Base-by-base conservation (phyloP, 2,329 filamentous ascomycete species). In the Rhynchosporium secalis region DNA sequence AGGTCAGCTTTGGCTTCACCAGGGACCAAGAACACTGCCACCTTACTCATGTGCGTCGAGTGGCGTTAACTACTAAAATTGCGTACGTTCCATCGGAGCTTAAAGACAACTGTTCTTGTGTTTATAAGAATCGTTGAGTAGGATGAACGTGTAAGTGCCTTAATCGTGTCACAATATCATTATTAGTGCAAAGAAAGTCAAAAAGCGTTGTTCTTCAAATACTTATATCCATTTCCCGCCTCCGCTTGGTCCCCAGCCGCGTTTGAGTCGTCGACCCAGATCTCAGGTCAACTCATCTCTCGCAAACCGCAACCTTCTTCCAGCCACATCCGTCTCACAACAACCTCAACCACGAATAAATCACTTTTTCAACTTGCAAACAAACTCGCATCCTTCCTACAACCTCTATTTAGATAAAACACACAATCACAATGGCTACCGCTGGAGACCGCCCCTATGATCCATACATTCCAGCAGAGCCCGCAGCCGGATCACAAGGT, bases 401-500 rank as follows among this genome's bases (percentile, higher is more conserved):
- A 62, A 61, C 31, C 26, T 49, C 28, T 38, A 52, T 13, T 26
- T 45, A 56, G 54, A 56, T n/a, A 31, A 59, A 10, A 31, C 38
- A 58, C 43, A 62, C 59, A 60, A 56, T 65, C 65, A 70, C 60
- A 65, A 74, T 74, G 72, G 69, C 72, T 15, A 66, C 55, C 60
- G 56, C 65, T 28, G 62, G 64, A 41, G 71, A 72, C 51, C 66
- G 66, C 59, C 68, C 70, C 60, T 74, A 74, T 70, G 73, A 74
- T 65, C 73, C 73, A 54, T 74, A 74, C 54, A 73, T 74, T 58
- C 72, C 72, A 55, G 62, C 40, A 52, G 69, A 68, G 48, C 60
- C 65, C 33, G 69, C 69, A n/a, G 68, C 63, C 48, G 71, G 64
- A 49, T 63, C 62, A 41, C 67, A 76, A 69, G 84, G 83, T 38